A percentile compares a stretch with the other conserved stretches of the same genome.
Evolutionary conservation across 2,329 filamentous ascomycete genomes (phyloP).

Genomic region (Epichloe glyceriae): DNA sequence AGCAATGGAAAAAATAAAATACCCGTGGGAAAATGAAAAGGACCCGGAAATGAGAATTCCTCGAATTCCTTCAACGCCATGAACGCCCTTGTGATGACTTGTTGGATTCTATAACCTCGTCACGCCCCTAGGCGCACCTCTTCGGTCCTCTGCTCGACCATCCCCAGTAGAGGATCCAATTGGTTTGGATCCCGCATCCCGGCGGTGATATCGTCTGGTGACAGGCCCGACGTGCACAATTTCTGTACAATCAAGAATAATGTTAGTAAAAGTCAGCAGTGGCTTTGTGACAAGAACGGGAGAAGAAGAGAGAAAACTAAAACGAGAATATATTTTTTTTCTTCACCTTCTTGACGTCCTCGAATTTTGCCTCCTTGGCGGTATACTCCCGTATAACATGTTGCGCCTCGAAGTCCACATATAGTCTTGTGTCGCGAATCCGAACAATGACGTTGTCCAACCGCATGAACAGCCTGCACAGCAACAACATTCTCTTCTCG

Average conservation of each 20-base stretch:
- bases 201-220: constrained; percentile 61
- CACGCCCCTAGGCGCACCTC: constrained; percentile 13
- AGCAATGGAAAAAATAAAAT: background rate
- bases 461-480: constrained; percentile 82
- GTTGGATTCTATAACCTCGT: background rate
- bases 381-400: constrained; percentile 83
- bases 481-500: constrained; percentile 72
- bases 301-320: background rate
- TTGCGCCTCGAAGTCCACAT: constrained; percentile 71
- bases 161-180: constrained; percentile 53
- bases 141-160: constrained; percentile 58
- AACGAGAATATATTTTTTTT: too few species aligned
- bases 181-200: constrained; percentile 70
- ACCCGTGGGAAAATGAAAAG: background rate
- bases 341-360: constrained; percentile 56
- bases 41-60: background rate
- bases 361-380: constrained; percentile 72
- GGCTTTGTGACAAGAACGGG: constrained; percentile 4
- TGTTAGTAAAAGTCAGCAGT: background rate
- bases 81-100: background rate
- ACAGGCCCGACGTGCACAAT: constrained; percentile 33
- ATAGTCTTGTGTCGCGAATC: constrained; percentile 80
- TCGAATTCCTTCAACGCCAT: background rate
- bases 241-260: constrained; percentile 21
- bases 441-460: constrained; percentile 81